Conservation (phyloP, 495 filamentous ascomycete genomes). For the Annulohypoxylon bovei region DNA sequence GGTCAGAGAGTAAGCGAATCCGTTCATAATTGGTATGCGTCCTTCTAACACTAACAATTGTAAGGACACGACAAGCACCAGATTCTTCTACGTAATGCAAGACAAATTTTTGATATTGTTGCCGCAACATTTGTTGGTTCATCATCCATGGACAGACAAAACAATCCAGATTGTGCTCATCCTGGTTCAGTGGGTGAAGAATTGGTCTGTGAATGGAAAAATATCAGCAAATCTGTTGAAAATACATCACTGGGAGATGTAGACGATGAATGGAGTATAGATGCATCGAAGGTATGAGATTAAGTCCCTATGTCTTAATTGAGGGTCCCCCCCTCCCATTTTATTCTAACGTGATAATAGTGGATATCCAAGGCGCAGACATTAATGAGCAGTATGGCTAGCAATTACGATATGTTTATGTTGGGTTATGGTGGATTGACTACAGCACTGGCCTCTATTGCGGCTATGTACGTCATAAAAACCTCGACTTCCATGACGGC, state of each 20-base stretch:
- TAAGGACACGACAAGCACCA: constrained; percentile 67
- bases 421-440: constrained; percentile 48
- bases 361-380: constrained; percentile 77
- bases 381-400: constrained; percentile 84
- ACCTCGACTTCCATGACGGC: constrained; percentile 21
- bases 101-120: constrained; percentile 79
- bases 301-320: background rate
- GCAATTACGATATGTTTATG: constrained; percentile 80
- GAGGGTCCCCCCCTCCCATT: too few relatives aligned
- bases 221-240: constrained; percentile 43
- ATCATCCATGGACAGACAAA: constrained; percentile 56
- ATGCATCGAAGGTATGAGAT: constrained; percentile 45
- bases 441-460: constrained; percentile 34
- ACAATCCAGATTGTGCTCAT: constrained; percentile 54
- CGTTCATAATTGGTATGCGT: background rate
- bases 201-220: constrained; percentile 74
- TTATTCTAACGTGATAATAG: constrained; percentile 46
- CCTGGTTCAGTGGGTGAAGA: constrained; percentile 62
- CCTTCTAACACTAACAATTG: constrained; percentile 34
- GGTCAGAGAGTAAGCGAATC: constrained; percentile 65
- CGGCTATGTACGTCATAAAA: constrained; percentile 38
- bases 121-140: constrained; percentile 71
- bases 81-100: constrained; percentile 77
- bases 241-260: constrained; percentile 2
- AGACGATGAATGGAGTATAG: constrained; percentile 39